Evolutionary conservation across 768 basidiomycete species (phyloP).

Genomic region (Gymnopilus dilepis): DNA sequence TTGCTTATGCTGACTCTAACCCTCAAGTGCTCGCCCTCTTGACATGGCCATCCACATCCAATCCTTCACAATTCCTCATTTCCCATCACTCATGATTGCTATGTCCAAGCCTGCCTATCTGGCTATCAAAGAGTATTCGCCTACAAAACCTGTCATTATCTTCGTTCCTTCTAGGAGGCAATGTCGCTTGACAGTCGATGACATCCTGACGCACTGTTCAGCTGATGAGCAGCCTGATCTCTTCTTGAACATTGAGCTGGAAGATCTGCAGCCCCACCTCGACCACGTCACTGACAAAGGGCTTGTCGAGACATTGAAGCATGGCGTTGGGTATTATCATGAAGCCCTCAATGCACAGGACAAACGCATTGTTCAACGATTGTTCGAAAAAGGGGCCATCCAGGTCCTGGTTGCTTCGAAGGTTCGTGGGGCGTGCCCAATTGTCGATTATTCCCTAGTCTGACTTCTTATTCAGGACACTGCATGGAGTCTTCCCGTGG

Average conservation of each 20-base stretch:
- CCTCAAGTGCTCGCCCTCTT: conserved; percentile 83
- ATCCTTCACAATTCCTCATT: conserved; percentile 95
- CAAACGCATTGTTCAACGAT: conserved; percentile 88
- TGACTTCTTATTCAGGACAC: conserved; percentile 67
- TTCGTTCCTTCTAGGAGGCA: conserved; percentile 95
- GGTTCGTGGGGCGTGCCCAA: conserved; percentile 45
- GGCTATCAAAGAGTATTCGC: conserved; percentile 86
- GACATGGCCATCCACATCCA: conserved; percentile 98
- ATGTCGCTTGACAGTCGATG: conserved; percentile 91
- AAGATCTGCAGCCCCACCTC: conserved; percentile 85
- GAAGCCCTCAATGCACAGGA: conserved; percentile 93
- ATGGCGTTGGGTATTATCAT: conserved; percentile 95
- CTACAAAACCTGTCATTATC: conserved; percentile 84
- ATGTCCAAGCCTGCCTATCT: conserved; percentile 99
- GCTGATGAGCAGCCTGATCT: conserved; percentile 85
- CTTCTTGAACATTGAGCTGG: conserved; percentile 88
- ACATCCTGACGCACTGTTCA: conserved; percentile 85
- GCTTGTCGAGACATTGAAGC: conserved; percentile 80
- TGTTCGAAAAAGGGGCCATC: conserved; percentile 94
- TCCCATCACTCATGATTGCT: conserved; percentile 97
- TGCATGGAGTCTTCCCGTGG: conserved; percentile 93
- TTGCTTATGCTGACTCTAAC: not conserved
- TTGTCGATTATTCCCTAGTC: not conserved
- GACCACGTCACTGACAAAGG: conserved; percentile 81
- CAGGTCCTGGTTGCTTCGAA: conserved; percentile 95